These are phyloP conservation scores for Helichrysum umbraculigerum DNA, from an alignment of 129 eudicot species.

Conservation along the genomic window DNA sequence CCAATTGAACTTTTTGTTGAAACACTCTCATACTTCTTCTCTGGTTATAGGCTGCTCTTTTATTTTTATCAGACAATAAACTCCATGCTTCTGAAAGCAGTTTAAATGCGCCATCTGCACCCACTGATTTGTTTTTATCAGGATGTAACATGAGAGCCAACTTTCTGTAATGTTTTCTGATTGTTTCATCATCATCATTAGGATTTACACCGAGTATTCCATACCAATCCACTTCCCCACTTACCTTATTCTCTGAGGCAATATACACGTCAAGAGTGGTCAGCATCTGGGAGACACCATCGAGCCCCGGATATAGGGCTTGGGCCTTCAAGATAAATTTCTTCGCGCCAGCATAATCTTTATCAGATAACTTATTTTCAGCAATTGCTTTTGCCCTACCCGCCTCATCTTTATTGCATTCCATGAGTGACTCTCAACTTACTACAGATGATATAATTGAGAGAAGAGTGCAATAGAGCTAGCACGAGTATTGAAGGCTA, in stretches of 20 bases:
- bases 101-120: conserved; percentile 56
- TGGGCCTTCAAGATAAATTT: conserved; percentile 77
- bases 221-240: conserved; percentile 82
- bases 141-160: conserved; percentile 78
- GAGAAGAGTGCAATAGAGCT: conserved; percentile 8
- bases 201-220: conserved; percentile 63
- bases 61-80: conserved; percentile 64
- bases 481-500: conserved; percentile 23
- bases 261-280: conserved; percentile 64
- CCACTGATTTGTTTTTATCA: conserved; percentile 75
- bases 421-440: conserved; percentile 52
- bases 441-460: neutral
- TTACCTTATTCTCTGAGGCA: conserved; percentile 61
- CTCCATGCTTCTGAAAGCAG: conserved; percentile 67
- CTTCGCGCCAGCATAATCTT: conserved; percentile 68
- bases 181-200: conserved; percentile 61
- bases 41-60: conserved; percentile 62
- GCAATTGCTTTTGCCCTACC: conserved; percentile 73
- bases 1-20: conserved; percentile 41
- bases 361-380: conserved; percentile 56
- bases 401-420: conserved; percentile 96
- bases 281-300: conserved; percentile 63
- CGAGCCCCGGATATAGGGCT: conserved; percentile 62
- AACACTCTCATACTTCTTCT: conserved; percentile 46
- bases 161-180: conserved; percentile 63